Evolutionary conservation across 2,329 filamentous ascomycete species (phyloP).

Genomic region (Tolypocladium ophioglossoides): DNA sequence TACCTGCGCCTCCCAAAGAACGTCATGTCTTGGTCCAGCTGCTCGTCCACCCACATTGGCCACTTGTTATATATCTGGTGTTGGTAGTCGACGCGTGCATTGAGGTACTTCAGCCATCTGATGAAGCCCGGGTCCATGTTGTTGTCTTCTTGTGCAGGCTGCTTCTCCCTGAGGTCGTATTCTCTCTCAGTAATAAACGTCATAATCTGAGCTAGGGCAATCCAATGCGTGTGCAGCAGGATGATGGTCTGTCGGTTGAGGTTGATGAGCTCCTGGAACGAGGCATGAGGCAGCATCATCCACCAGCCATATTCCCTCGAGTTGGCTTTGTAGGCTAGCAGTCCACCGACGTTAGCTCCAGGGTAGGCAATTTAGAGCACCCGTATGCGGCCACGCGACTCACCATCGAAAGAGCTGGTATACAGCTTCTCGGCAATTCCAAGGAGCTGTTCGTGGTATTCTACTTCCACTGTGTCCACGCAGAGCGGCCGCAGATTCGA

Average conservation of each 20-base stretch:
- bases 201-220: slow-evolving; percentile 45
- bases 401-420: slow-evolving; percentile 42
- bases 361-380: background rate
- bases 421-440: slow-evolving; percentile 40
- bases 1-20: slow-evolving; percentile 30
- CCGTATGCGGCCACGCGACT: slow-evolving; percentile 7
- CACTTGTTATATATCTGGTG: slow-evolving; percentile 38
- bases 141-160: slow-evolving; percentile 10
- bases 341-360: background rate
- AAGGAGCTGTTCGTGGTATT: slow-evolving; percentile 34
- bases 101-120: slow-evolving; percentile 41
- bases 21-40: slow-evolving; percentile 31
- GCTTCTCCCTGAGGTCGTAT: slow-evolving; percentile 18
- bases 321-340: slow-evolving; percentile 37
- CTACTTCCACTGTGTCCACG: slow-evolving; percentile 28
- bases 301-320: slow-evolving; percentile 43
- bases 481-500: slow-evolving; percentile 32
- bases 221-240: slow-evolving; percentile 43
- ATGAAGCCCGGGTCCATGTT: slow-evolving; percentile 31
- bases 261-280: slow-evolving; percentile 40
- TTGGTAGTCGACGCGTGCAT: slow-evolving; percentile 32
- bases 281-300: slow-evolving; percentile 43
- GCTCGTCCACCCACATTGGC: slow-evolving; percentile 43
- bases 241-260: slow-evolving; percentile 32
- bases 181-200: slow-evolving; percentile 34